Evolutionary conservation across 208 protist genomes (phyloP), one percentile per base, ranked within the genome.

Genomic region (Trypanosoma vivax): DNA sequence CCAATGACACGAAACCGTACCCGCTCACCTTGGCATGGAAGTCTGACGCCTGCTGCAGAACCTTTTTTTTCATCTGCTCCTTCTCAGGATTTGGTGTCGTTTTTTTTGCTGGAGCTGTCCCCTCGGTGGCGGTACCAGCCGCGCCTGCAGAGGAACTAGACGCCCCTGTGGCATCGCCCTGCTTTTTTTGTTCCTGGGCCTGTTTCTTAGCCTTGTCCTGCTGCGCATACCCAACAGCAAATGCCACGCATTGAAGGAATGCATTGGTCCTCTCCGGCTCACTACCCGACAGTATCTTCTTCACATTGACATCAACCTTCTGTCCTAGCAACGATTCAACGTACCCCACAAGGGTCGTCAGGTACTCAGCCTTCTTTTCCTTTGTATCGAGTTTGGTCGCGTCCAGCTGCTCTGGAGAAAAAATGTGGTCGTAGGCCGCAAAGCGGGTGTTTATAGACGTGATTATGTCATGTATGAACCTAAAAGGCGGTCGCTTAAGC

Each of bases 401-500:
- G 70, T 89, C 59, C 13, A 60, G 41, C 51, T 89, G 60, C 1
- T 80, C 75, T 0, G 41, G 50, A 0, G 80, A 60, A 46, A 94
- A 79, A 14, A 94, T 55, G 45, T 89, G 73, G 19, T 67, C 60
- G 57, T 89, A 92, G 9, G 78, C 83, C 3, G 70, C 70, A 57
- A 85, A 91, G 2, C 75, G 73, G 0, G 35, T 63, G 42, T 92
- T 85, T 49, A 95, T 88, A 35, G 46, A 62, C 25, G 55, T 63
- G 10, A 94, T 76, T 39, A 96, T 80, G 50, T 94, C 90, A 51
- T 87, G 76, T 60, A 96, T 90, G 50, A 96, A 96, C 18, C 87
- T 80, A 69, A 96, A 96, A 5, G 90, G 87, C 1, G 90, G 90
- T 7, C 79, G 66, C 45, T 92, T 82, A 23, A 96, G 75, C 14